Evolutionary conservation across 202 grass and related monocot genomes (phyloP), one percentile per base, ranked within the genome.

Genomic region (Panicum virgatum): DNA sequence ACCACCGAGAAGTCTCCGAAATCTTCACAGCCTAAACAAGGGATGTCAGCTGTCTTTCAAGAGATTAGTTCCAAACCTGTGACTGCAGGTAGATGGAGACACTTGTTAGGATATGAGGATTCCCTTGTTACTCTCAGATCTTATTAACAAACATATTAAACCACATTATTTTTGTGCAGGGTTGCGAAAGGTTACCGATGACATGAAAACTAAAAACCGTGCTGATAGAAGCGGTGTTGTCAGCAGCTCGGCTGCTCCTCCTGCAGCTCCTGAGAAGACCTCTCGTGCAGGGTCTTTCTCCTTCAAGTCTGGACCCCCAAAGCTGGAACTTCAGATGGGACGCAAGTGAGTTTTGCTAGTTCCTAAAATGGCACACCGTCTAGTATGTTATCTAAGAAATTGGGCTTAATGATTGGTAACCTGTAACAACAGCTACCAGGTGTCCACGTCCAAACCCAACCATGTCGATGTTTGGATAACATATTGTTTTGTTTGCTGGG

Each of bases 311-410:
- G 87, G 83, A 72, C 87, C 97, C 12, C 93, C 93, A 39, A 99
- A 99, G 77, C 78, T 99, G 67, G 93, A 99, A 88, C 97, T 99
- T 79, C 93, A 92, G 84, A 92, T 99, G 93, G 97, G 97, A 51
- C 97, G 93, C 83, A 99, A 99, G 97, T 96, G 62, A 86, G 95
- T 76, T 59, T 75, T 65, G 16, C 72, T 18, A 44, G 43, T 74
- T 66, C 39, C 78, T 69, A 23, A 53, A 68, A 70, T 20, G 2
- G 8, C 27, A 26, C 45, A 42, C 14, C 10, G 32, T 78, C 15
- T 54, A 79, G 42, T 51, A 59, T 74, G 51, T 32, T 82, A 61
- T 74, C 34, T n/a, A 67, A 58, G 32, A 45, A 62, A 52, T 15
- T 77, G 38, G 52, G 26, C 68, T 76, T 75, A 61, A 39, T 80